Base-by-base conservation (phyloP, 345 rosid species). In the Hevea brasiliensis region DNA sequence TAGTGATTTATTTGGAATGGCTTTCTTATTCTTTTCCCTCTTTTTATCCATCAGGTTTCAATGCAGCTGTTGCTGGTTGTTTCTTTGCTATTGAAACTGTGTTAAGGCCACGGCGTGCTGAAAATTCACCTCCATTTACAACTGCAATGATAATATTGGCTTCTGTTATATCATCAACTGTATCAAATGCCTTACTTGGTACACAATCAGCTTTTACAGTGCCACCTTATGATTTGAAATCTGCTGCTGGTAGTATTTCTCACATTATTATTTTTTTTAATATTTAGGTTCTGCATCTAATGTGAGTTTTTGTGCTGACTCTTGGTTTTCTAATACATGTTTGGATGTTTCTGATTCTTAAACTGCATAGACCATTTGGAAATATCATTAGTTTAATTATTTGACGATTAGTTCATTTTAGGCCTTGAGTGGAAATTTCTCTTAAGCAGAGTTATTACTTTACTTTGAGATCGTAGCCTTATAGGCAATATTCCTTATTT, bases 61-160 rank as follows among this genome's bases (percentile, higher is more conserved):
- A 91, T 88, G 99, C 98, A 64, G 96, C 98, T 37, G 98, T 95
- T 13, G 99, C 99, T 32, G 98, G 99, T 76, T 95, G 97, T 76
- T 92, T 95, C 84, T 92, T 95, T 86, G 98, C 99, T 21, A 92
- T 92, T 26, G 99, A 95, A 82, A 95, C 98, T 15, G 97, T 95
- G 54, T 82, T 95, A 67, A 87, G 99, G 78, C 99, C 99, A 68
- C 90, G 87, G 23, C 88, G 85, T 61, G 97, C 97, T 45, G 99
- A 95, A 80, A 95, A 92, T 78, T 92, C 99, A 4, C 98, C 98
- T 82, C 99, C 99, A 50, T 89, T 92, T 81, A 95, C 98, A 55
- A 95, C 98, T 44, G 99, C 96, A 27, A 95, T 92, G 99, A 95
- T 95, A 71, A 89, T 95, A 65, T 85, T 91, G 82, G 99, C 98